Base-by-base conservation (phyloP, 2,329 filamentous ascomycete genomes). In the Neocucurbitaria cava region DNA sequence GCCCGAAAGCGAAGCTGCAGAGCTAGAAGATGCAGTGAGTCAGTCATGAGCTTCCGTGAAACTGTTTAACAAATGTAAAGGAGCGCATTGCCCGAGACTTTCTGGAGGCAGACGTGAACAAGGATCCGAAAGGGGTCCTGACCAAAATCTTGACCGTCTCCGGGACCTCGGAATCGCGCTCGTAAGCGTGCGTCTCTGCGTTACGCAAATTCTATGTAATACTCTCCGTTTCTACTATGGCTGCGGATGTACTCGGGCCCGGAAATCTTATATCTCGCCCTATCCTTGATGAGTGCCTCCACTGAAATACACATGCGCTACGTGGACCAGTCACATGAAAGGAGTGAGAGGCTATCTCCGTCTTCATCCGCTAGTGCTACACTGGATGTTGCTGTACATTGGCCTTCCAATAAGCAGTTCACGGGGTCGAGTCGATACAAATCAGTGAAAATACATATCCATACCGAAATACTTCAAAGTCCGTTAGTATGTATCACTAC, bases 11-110 rank as follows among this genome's bases (percentile, higher is more conserved):
- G 91, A 96, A 66, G 81, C 82, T 47, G 74, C 77, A n/a, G 83
- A 85, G 33, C 79, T 97, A n/a, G 82, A 87, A 63, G 78, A 84
- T 59, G 91, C 92, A 21, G 86, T 85, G 74, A 64, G 79, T 69
- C 31, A 11, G 46, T 18, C 45, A 30, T 31, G n/a, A n/a, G 50
- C 17, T n/a, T 53, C 5, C 1, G n/a, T 17, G 5, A 43, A 33
- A 39, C 18, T 26, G 40, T 51, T 61, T 59, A 56, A 64, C 36
- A 17, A 7, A 11, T 3, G 13, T 4, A 9, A 8, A 68, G 77
- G 79, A 81, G 57, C 64, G 64, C 18, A 76, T 80, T 44, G 79
- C 78, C 15, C 70, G 79, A 26, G 67, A 73, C 3, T 81, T 82
- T 39, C 68, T 82, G 2, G 68, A 70, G 39, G 64, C 71, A 9